Evolutionary conservation across 768 basidiomycete species (phyloP).

Genomic region (Russula griseocarnosa): DNA sequence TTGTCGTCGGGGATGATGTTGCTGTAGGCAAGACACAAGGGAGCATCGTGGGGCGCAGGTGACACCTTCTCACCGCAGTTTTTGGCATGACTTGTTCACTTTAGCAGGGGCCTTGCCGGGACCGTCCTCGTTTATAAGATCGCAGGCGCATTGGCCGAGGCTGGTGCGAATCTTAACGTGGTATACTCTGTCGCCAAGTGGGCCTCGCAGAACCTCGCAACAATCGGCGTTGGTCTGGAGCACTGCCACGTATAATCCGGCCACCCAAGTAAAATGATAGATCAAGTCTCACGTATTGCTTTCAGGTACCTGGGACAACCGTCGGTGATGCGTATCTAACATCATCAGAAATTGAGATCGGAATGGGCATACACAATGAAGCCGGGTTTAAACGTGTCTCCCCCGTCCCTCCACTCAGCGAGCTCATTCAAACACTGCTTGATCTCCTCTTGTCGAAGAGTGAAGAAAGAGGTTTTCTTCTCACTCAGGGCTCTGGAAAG

Average conservation of each 20-base stretch:
- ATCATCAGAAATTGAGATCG: constrained; percentile 74
- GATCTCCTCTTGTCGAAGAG: constrained; percentile 64
- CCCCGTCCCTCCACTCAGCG: constrained; percentile 64
- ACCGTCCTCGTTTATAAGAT: constrained; percentile 87
- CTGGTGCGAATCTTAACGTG: constrained; percentile 62
- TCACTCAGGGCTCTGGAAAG: constrained; percentile 55
- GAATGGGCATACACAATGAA: constrained; percentile 92
- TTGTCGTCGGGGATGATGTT: constrained; percentile 88
- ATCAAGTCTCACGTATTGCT: constrained; percentile 6
- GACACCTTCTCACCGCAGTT: constrained; percentile 3
- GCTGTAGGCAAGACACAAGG: constrained; percentile 80
- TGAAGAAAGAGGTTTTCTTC: constrained; percentile 78
- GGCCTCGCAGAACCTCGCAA: constrained; percentile 63
- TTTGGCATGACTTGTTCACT: neutral
- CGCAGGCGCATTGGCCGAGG: constrained; percentile 73
- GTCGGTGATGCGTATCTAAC: constrained; percentile 51
- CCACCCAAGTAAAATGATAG: neutral
- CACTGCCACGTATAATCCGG: constrained; percentile 67
- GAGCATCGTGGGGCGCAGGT: constrained; percentile 80
- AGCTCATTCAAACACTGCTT: constrained; percentile 67
- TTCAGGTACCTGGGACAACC: constrained; percentile 75
- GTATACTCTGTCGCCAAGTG: constrained; percentile 65
- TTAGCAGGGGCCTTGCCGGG: constrained; percentile 71
- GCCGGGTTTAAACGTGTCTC: constrained; percentile 64
- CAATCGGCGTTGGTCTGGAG: constrained; percentile 82